Evolutionary conservation across 129 eudicot genomes (phyloP), one percentile per base, ranked within the genome.

Genomic region (Deinandra increscens): DNA sequence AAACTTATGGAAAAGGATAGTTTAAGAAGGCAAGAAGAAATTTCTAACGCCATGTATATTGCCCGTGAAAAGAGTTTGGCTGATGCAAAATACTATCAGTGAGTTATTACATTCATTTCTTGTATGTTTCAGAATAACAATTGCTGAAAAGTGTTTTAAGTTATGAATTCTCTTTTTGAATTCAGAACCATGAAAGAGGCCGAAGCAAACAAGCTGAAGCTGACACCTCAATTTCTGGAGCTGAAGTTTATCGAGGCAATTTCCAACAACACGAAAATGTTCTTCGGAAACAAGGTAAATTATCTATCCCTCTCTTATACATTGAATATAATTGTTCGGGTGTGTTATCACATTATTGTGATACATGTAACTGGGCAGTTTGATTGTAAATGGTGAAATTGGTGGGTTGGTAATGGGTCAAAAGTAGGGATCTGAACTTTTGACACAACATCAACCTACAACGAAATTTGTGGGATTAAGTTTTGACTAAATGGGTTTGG

Each of bases 31-130:
- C 84, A 86, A 82, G 95, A 92, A 68, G 94, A 92, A 80, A 92
- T 92, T 72, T 77, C 88, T 49, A 92, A 92, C 79, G 62, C 84
- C 26, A 92, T 92, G 91, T 86, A 92, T 74, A 22, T 84, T 22
- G 98, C 91, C 71, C 87, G 95, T 26, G 98, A 92, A 66, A 92
- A 86, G 85, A 86, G 98, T 53, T 77, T 86, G 84, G 92, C 98
- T 9, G 98, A 92, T 84, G 98, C 98, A 49, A 55, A 84, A 72
- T 86, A 72, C 72, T 92, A 92, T 58, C 79, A 86, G 97, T 91
- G 71, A 46, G 63, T 20, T 42, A 3, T 43, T n/a, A 1, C 41
- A 4, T 13, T 50, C 23, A 61, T 67, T 46, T 10, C 9, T 48
- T 18, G 9, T 64, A 51, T 50, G n/a, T 39, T 19, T 8, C 55